Evolutionary conservation across 1,284 basidiomycete genomes (phyloP).

Genomic region (Spongispora temasekensis): DNA sequence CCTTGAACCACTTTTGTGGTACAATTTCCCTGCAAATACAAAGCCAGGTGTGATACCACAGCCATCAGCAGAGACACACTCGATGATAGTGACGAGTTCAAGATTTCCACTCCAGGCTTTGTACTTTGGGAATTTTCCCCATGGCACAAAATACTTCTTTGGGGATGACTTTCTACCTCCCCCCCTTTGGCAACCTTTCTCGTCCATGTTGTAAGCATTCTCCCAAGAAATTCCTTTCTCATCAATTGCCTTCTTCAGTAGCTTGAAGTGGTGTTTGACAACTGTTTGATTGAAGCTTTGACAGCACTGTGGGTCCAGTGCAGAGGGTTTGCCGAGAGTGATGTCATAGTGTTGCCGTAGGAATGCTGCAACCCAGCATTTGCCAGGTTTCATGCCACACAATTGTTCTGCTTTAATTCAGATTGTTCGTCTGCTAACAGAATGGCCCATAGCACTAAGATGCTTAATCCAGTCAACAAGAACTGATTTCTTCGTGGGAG

Average conservation of each 20-base stretch:
- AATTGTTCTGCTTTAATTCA: too few relatives aligned
- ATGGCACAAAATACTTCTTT: neutral
- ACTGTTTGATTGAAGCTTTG: neutral
- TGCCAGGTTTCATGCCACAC: too few relatives aligned
- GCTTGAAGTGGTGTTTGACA: neutral
- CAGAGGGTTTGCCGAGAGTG: neutral
- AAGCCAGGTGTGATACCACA: neutral
- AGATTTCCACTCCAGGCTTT: neutral
- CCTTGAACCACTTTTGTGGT: neutral
- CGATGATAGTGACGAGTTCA: neutral
- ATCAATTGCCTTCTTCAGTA: neutral
- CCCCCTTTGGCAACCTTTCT: neutral
- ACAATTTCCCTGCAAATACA: neutral
- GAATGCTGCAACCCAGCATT: too few relatives aligned
- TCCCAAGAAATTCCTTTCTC: neutral
- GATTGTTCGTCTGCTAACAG: too few relatives aligned
- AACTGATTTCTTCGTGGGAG: too few relatives aligned
- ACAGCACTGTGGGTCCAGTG: neutral
- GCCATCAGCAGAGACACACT: neutral
- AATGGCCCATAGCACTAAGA: too few relatives aligned
- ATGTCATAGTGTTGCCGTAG: neutral
- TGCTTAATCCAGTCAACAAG: too few relatives aligned
- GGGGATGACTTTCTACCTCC: neutral
- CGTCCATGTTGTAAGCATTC: conserved; percentile 4
- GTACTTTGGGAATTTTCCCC: neutral